Percentiles rank a stretch among this genome's conserved stretches.
Evolutionary conservation across 768 basidiomycete species (phyloP).

Genomic region (Mycena belliarum): DNA sequence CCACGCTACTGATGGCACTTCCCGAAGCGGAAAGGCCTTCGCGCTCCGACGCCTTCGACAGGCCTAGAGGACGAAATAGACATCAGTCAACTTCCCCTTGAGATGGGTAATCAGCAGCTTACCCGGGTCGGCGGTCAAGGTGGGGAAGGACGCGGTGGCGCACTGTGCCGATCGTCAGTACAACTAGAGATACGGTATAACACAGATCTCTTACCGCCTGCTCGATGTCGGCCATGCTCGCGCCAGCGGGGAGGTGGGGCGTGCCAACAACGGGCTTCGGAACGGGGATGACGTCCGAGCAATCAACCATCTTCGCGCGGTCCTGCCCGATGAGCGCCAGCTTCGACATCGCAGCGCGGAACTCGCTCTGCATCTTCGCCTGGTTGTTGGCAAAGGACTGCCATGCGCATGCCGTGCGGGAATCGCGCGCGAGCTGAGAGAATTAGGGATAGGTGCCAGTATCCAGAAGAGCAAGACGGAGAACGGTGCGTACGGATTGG

Average conservation of each 20-base stretch:
- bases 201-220: slow-evolving; percentile 15
- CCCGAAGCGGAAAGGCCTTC: too few species aligned
- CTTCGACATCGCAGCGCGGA: slow-evolving; percentile 34
- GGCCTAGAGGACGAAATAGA: background rate
- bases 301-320: slow-evolving; percentile 29
- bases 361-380: slow-evolving; percentile 25
- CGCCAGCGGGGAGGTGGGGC: slow-evolving; percentile 27
- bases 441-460: too few species aligned
- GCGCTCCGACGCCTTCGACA: too few species aligned
- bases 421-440: slow-evolving; percentile 26
- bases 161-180: slow-evolving; percentile 4
- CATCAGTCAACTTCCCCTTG: background rate
- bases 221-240: slow-evolving; percentile 24
- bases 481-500: slow-evolving; percentile 4
- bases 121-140: slow-evolving; percentile 17
- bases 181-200: too few species aligned
- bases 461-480: background rate
- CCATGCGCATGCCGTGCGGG: slow-evolving; percentile 39
- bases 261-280: slow-evolving; percentile 16
- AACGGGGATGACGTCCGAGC: slow-evolving; percentile 37
- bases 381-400: slow-evolving; percentile 34
- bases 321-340: slow-evolving; percentile 33
- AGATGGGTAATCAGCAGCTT: background rate
- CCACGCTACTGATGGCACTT: too few species aligned
- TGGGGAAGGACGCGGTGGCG: slow-evolving; percentile 22